Percentiles rank a stretch among this genome's conserved stretches.
phyloP scores from a whole-genome alignment of 768 basidiomycete genomes.

The Boletus tylopilopsis region DNA sequence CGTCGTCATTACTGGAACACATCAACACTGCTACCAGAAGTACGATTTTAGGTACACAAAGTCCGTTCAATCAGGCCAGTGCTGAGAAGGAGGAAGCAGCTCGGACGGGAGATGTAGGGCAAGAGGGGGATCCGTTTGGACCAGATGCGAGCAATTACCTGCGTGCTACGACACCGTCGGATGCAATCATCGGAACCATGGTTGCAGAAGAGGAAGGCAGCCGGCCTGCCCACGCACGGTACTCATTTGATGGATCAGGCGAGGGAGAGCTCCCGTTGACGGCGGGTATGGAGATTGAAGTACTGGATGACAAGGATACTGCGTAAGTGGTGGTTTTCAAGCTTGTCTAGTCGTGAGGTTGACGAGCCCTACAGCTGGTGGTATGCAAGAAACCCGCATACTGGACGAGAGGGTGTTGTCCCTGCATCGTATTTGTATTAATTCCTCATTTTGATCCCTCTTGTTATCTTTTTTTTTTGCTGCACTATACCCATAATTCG shows the following conservation, averaged over 20 bases:
- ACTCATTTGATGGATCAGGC: constrained; percentile 75
- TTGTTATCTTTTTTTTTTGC: constrained; percentile 31
- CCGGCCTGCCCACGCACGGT: constrained; percentile 75
- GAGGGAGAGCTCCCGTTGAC: constrained; percentile 74
- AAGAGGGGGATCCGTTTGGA: constrained; percentile 53
- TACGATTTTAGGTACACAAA: constrained; percentile 63
- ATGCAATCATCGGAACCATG: constrained; percentile 59
- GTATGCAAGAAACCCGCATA: constrained; percentile 80
- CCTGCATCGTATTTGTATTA: constrained; percentile 89
- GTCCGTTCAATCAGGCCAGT: constrained; percentile 35
- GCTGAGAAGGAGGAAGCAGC: constrained; percentile 52
- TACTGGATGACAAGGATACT: constrained; percentile 76
- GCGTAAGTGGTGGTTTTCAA: constrained; percentile 48
- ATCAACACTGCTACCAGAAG: constrained; percentile 87
- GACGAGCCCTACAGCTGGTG: constrained; percentile 69
- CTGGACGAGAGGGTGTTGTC: constrained; percentile 84
- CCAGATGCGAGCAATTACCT: constrained; percentile 76
- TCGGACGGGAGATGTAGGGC: constrained; percentile 34
- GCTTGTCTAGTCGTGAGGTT: background rate
- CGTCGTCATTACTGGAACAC: constrained; percentile 84
- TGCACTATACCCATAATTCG: constrained; percentile 36
- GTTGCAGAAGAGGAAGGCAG: constrained; percentile 59
- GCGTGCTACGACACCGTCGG: constrained; percentile 79
- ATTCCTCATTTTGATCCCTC: constrained; percentile 20
- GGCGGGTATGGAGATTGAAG: constrained; percentile 67